Base-by-base conservation (phyloP, 192 early-diverging fungal genomes). In the Coemansia sp. region DNA sequence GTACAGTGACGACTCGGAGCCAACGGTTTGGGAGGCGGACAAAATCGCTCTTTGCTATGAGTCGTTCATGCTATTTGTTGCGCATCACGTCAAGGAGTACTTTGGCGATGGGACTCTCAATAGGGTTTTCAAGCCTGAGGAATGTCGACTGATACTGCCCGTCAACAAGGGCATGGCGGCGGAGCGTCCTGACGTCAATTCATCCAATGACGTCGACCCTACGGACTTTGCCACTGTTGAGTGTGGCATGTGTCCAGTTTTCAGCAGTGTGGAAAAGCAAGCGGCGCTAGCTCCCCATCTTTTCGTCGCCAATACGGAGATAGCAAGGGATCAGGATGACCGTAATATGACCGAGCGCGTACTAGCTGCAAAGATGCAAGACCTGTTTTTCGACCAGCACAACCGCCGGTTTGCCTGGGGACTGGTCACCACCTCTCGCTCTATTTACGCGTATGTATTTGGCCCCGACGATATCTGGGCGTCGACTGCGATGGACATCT, bases 331-430 rank as follows among this genome's bases (percentile, higher is more conserved):
- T 36, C 31, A 4, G 2, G 31, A 60, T 8, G 57, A 60, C 5
- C 18, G 7, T 36, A 16, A 18, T 4, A 1, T 6, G 29, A 16
- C 57, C 1, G 31, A 34, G 57, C 16, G 1, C 13, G 16, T 8
- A 15, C 11, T 60, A 31, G 57, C 57, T 7, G 16, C 29, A 8
- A 33, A 36, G 12, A 33, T 16, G 18, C 33, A 57, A 18, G 57
- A 2, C 33, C 57, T 75, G 9, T 65, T 61, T 38, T 9, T 24
- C 9, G 11, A 10, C 34, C 73, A 75, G 68, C 49, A 31, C 16
- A 24, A 66, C 12, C 62, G 73, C 7, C 73, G 73, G 10, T 75
- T 60, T 38, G 60, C 58, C 16, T 75, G 68, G 73, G 73, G 68
- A 1, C 34, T 70, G 8, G 62, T 55, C 1, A 8, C 64, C 29